A percentile compares a stretch with the other conserved stretches of the same genome.
phyloP scores from a whole-genome alignment of 2,329 filamentous ascomycete species.

The Sphaerulina musiva region DNA sequence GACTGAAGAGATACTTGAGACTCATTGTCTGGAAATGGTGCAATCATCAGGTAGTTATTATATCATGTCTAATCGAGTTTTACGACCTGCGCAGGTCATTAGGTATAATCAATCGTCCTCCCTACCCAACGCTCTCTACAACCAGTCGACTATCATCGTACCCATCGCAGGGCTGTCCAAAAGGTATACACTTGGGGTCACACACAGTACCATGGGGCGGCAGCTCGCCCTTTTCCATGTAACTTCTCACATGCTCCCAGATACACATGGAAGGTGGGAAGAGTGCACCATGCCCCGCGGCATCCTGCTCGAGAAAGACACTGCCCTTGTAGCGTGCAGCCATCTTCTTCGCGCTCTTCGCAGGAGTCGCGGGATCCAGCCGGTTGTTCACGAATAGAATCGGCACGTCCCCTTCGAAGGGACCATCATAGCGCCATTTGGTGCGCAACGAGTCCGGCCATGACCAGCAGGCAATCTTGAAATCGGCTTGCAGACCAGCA shows the following conservation, averaged over 20 bases:
- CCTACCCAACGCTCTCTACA: background rate
- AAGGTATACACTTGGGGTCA: conserved; percentile 16
- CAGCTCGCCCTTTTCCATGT: conserved; percentile 31
- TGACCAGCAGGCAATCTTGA: conserved; percentile 22
- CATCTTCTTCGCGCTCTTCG: conserved; percentile 33
- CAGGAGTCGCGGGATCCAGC: conserved; percentile 33
- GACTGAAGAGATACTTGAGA: too few relatives aligned
- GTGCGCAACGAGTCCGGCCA: conserved; percentile 20
- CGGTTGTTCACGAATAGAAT: conserved; percentile 22
- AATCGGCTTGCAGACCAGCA: conserved; percentile 18
- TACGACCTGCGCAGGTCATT: too few relatives aligned
- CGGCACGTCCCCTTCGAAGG: conserved; percentile 14
- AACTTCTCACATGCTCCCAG: conserved; percentile 25
- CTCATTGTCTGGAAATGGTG: too few relatives aligned
- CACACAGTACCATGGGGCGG: conserved; percentile 28
- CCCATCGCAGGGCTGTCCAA: conserved; percentile 10
- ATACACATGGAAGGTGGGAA: conserved; percentile 27
- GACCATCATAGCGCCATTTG: conserved; percentile 20
- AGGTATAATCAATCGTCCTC: background rate
- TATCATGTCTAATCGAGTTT: too few relatives aligned
- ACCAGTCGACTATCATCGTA: background rate
- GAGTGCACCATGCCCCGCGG: conserved; percentile 29
- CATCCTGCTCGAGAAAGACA: conserved; percentile 31
- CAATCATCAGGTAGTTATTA: too few relatives aligned
- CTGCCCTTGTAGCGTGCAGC: conserved; percentile 29